Base-by-base conservation (phyloP, 2,329 filamentous ascomycete species). In the Fusarium stilboides region DNA sequence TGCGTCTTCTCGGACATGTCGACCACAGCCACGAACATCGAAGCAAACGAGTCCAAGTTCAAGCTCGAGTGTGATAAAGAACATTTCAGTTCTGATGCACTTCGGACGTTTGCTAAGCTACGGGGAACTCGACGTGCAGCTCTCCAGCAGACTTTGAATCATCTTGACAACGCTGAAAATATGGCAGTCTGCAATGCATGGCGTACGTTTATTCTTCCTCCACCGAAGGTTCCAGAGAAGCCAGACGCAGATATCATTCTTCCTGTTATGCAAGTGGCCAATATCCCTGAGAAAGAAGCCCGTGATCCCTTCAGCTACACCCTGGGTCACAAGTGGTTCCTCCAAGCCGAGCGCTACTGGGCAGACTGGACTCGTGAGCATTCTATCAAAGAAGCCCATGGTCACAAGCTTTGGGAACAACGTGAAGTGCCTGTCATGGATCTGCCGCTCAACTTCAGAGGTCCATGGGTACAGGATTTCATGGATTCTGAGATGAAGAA, bases 91-190 rank as follows among this genome's bases (percentile, higher is more conserved):
- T 24, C 17, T 8, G 22, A 33, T 12, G 36, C 61, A 2, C 68
- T 76, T 31, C 40, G 67, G 14, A 51, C 66, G 19, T 82, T 79
- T 65, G 77, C 80, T 3, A 55, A 51, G 5, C 78, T 81, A 52
- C 81, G 82, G 13, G 84, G 83, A 2, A 78, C 77, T 55, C 78
- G 80, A 42, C 81, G 85, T 44, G 84, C 83, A 9, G 84, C 79
- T 19, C 73, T 86, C 22, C 83, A 86, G 67, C 78, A 80, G 31
- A 78, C 77, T 19, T 76, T 86, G 33, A 78, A 79, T 40, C 63
- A 76, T 14, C 79, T 84, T 46, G 73, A 76, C 31, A 80, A 72
- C 56, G 37, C 56, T 6, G 82, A 83, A 73, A 83, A 83, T 56
- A 72, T 70, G 42, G 66, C 72, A 8, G 73, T 79, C 39, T 77